Conservation (phyloP, 228 moss, liverwort and hornwort species). For the Sphagnum magellanicum region DNA sequence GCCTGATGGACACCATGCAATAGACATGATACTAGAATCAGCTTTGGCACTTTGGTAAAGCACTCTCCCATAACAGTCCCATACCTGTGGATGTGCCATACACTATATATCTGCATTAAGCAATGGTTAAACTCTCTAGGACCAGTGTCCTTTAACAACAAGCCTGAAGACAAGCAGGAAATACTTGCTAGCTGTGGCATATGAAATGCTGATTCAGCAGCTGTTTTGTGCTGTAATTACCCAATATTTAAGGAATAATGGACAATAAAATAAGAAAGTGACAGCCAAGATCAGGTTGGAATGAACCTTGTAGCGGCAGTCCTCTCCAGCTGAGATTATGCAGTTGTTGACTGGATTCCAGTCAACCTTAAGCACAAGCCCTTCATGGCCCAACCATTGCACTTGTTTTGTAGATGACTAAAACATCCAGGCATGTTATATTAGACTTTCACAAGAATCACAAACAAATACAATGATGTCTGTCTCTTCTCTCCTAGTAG, state of each 20-base stretch:
- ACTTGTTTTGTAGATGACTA: constrained; percentile 62
- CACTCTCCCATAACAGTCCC: constrained; percentile 87
- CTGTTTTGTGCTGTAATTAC: too few species aligned
- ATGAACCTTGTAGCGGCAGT: constrained; percentile 67
- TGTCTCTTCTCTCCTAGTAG: not conserved
- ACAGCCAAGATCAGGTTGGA: too few species aligned
- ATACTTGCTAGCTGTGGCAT: too few species aligned
- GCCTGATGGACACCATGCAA: constrained; percentile 83
- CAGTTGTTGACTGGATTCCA: constrained; percentile 81
- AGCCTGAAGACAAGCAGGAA: too few species aligned
- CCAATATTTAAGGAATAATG: not conserved
- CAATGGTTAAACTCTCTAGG: too few species aligned
- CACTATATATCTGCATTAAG: not conserved
- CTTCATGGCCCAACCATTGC: constrained; percentile 77
- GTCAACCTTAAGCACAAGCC: constrained; percentile 64
- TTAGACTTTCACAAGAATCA: not conserved
- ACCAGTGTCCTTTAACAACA: too few species aligned
- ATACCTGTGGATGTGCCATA: constrained; percentile 47
- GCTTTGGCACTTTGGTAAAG: constrained; percentile 64
- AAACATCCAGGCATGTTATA: not conserved
- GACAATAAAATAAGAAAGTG: not conserved
- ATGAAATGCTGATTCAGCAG: too few species aligned
- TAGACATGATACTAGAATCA: constrained; percentile 49
- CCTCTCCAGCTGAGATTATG: constrained; percentile 84
- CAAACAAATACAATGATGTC: not conserved